Evolutionary conservation across 306 rosid genomes (phyloP), one percentile per base, ranked within the genome.

Genomic region (Citrullus mucosospermus): DNA sequence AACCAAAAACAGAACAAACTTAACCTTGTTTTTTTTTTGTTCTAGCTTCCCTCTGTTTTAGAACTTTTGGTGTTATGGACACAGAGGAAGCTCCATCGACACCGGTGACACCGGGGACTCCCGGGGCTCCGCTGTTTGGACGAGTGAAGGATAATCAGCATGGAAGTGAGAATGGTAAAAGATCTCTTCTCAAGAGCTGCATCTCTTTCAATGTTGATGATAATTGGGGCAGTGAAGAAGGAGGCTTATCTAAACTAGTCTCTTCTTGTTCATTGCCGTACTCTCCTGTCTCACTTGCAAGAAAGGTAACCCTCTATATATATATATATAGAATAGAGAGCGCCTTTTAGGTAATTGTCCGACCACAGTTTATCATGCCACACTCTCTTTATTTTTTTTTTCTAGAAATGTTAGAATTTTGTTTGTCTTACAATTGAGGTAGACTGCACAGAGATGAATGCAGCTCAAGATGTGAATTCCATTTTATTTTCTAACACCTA

Each of bases 211-310:
- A 46, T 79, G 87, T 85, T 79, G 84, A 86, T 57, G 88, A 87
- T 57, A 87, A 88, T 38, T 90, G 88, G 92, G 79, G 88, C 62
- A 43, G 83, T 56, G 97, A 92, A 83, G 97, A 91, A 57, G 97
- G 97, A 36, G 82, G 87, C 78, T 82, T 88, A 16, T 88, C 92
- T 13, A 85, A 20, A 80, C 84, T 84, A 48, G 53, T 48, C 53
- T 51, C 69, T 48, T 84, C 96, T 80, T 89, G 91, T 75, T 84
- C 94, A 55, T 82, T 89, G 78, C 91, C 91, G 34, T 77, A 89
- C 18, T 85, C 93, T 80, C 93, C 90, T n/a, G 53, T 89, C 56
- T 87, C 93, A 57, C 93, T 94, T 9, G 90, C 96, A 10, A 89
- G 83, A 84, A 90, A 86, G 92, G 98, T 92, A 84, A 22, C n/a